A percentile compares a stretch with the other conserved stretches of the same genome.
Evolutionary conservation across 129 eudicot genomes (phyloP).

Genomic region (Artemisia annua): DNA sequence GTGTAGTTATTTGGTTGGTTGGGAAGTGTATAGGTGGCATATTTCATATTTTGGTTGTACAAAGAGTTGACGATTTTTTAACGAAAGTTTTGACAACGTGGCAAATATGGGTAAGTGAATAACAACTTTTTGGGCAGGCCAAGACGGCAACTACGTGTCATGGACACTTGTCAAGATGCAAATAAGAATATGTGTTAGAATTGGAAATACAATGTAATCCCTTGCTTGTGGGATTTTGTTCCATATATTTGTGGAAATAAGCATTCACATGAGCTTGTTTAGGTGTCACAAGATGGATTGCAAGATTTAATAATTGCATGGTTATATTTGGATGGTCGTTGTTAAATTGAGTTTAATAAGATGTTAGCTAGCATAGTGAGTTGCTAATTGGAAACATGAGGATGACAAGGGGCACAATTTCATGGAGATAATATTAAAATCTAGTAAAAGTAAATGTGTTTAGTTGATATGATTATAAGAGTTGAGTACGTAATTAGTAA

Average conservation of each 20-base stretch:
- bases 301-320: no score
- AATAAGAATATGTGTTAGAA: conserved; percentile 7
- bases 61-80: conserved; percentile 46
- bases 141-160: conserved; percentile 44
- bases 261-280: background rate
- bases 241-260: conserved; percentile 7
- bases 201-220: conserved; percentile 11
- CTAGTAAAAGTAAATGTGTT: background rate
- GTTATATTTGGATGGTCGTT: no score
- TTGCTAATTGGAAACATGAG: background rate
- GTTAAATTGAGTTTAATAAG: no score
- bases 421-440: background rate
- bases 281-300: background rate
- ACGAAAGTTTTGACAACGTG: conserved; percentile 45
- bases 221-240: conserved; percentile 28
- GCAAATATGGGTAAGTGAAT: conserved; percentile 33
- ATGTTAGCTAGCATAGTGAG: no score
- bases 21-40: conserved; percentile 38
- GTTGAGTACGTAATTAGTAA: no score
- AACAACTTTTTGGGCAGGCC: conserved; percentile 41
- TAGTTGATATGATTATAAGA: no score
- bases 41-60: background rate
- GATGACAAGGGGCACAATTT: background rate
- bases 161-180: conserved; percentile 36
- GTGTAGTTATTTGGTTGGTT: conserved; percentile 52